Base-by-base conservation (phyloP, 1,284 basidiomycete genomes). In the Ustilago bromivora region DNA sequence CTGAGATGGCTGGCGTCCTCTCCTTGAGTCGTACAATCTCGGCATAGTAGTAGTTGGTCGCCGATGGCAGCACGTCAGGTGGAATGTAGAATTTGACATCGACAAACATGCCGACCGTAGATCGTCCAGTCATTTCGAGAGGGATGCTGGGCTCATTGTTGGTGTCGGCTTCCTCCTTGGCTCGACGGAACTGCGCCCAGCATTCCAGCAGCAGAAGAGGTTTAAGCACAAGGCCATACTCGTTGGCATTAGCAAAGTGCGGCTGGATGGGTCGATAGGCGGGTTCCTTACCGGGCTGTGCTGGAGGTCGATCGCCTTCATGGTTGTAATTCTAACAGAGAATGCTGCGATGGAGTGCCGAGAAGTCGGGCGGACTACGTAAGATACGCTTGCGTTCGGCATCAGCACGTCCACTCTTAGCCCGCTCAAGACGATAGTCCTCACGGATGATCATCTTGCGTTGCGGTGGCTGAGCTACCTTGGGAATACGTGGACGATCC, bases 181-280 rank as follows among this genome's bases (percentile, higher is more conserved):
- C 91, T 83, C 93, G 90, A 40, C 88, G 84, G 64, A 98, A 90
- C 82, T 98, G 94, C 35, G 93, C 91, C 96, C 97, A 98, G 74
- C 93, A 92, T 87, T 99, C 97, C 69, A 94, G 89, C 36, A 96
- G 88, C 31, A 98, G 88, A n/a, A 99, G 89, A 1, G 97, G 95
- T 78, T 94, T 91, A 83, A 97, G 95, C 32, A 92, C 88, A 32
- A 88, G 88, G 47, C 90, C 89, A 86, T 97, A 99, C 35, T 95
- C 90, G 5, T 88, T 85, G 60, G 91, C 90, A 66, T 90, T 89
- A 2, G 81, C 80, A 84, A 98, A 98, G 8, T 86, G 87, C 57
- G 91, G 89, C 0, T 93, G 92, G 4, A 82, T 70, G 34, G 62
- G 60, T 38, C 65, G 65, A 47, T 74, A 77, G 9, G 63, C 57